Conservation (phyloP, 768 basidiomycete species). For the Lyophyllum shimeji region DNA sequence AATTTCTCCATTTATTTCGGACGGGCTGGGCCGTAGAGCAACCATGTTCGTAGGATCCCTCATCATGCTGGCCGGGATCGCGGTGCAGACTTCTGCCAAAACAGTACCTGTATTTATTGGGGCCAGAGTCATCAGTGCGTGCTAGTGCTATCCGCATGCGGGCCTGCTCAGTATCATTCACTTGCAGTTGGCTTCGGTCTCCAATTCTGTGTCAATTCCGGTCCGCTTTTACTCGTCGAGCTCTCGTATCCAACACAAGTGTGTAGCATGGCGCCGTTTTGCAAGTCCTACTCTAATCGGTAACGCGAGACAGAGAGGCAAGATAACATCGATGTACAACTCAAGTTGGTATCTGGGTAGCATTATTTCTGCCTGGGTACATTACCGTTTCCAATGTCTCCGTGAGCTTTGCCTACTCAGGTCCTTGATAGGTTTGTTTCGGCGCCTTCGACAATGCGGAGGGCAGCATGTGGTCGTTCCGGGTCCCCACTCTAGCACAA, state of each 20-base stretch:
- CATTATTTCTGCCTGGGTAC: slow-evolving; percentile 53
- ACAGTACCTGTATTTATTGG: slow-evolving; percentile 54
- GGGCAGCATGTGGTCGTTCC: slow-evolving; percentile 57
- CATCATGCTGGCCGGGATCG: slow-evolving; percentile 66
- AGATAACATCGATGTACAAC: slow-evolving; percentile 67
- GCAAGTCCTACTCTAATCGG: slow-evolving; percentile 1
- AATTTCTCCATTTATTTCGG: slow-evolving; percentile 41
- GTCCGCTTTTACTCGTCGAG: slow-evolving; percentile 63
- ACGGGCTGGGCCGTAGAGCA: slow-evolving; percentile 58
- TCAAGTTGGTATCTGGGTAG: slow-evolving; percentile 76
- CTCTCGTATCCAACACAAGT: slow-evolving; percentile 73
- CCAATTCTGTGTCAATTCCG: slow-evolving; percentile 60
- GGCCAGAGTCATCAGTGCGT: slow-evolving; percentile 54
- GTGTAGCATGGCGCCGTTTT: slow-evolving; percentile 10
- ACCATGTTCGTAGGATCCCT: slow-evolving; percentile 60
- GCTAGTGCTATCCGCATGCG: background rate
- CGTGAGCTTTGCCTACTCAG: background rate
- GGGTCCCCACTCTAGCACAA: slow-evolving; percentile 65
- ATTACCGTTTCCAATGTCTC: slow-evolving; percentile 3
- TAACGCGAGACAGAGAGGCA: slow-evolving; percentile 36
- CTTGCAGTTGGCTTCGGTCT: slow-evolving; percentile 63
- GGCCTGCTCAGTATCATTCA: background rate
- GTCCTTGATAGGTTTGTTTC: slow-evolving; percentile 35
- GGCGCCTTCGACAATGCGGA: slow-evolving; percentile 37
- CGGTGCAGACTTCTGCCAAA: slow-evolving; percentile 47